phyloP scores from a whole-genome alignment of 2,329 filamentous ascomycete species.

The Cladosporium phlei region DNA sequence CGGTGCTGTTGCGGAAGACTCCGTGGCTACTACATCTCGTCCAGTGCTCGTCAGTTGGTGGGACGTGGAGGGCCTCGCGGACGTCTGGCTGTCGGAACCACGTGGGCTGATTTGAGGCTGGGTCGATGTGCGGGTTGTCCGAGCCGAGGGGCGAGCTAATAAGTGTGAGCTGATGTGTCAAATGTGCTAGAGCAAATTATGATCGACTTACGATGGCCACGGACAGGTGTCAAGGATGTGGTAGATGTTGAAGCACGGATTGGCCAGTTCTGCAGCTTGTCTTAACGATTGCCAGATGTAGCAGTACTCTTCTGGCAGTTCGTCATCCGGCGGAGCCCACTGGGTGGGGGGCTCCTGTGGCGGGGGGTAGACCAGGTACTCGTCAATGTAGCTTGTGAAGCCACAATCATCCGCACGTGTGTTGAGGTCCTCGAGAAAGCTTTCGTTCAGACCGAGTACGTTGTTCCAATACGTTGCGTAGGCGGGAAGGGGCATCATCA shows the following conservation, averaged over 20 bases:
- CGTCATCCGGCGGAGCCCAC: constrained; percentile 9
- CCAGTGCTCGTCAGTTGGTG: constrained; percentile 10
- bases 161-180: neutral
- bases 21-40: neutral
- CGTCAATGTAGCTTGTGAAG: constrained; percentile 45
- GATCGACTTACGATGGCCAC: constrained; percentile 18
- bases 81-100: constrained; percentile 16
- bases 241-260: constrained; percentile 34
- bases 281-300: constrained; percentile 31
- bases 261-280: constrained; percentile 27
- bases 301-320: constrained; percentile 19
- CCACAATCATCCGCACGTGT: constrained; percentile 33
- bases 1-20: constrained; percentile 22
- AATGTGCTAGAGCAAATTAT: neutral
- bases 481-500: constrained; percentile 29
- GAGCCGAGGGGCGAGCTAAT: constrained; percentile 17
- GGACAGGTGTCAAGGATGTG: constrained; percentile 30
- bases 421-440: constrained; percentile 35
- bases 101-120: constrained; percentile 39
- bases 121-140: constrained; percentile 11
- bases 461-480: constrained; percentile 38
- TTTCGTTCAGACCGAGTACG: constrained; percentile 41
- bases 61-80: constrained; percentile 10
- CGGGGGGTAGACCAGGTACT: constrained; percentile 39
- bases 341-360: constrained; percentile 23